Conservation (phyloP, 2,329 filamentous ascomycete species). For the Cladophialophora yegresii region DNA sequence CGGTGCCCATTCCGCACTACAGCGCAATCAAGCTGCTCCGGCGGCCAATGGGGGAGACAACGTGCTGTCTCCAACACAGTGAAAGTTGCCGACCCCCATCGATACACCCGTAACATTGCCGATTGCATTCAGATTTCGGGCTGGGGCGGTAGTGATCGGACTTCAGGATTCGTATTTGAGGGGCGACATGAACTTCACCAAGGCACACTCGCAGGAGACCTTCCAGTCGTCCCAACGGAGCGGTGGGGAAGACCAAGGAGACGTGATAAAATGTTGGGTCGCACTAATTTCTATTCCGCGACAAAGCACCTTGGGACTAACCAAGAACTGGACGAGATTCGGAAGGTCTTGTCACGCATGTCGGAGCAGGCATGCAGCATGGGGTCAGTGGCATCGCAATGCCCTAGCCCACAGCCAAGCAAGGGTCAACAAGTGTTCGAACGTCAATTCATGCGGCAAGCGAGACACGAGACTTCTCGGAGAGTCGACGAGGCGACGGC, state of each 20-base stretch:
- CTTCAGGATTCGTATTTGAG: background rate
- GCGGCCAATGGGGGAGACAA: background rate
- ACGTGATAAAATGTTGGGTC: background rate
- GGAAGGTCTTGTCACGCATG: background rate
- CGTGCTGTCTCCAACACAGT: background rate
- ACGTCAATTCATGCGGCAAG: background rate
- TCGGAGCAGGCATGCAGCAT: background rate
- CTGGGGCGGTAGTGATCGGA: background rate
- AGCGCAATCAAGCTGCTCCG: background rate
- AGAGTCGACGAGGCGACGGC: background rate
- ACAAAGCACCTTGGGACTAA: background rate
- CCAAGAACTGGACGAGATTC: background rate
- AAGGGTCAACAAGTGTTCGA: background rate
- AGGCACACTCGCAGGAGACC: background rate
- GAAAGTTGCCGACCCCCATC: background rate
- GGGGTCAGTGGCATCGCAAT: background rate
- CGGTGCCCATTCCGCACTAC: background rate
- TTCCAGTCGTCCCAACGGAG: background rate
- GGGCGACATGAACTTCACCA: background rate
- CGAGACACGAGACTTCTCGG: background rate
- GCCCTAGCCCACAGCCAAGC: background rate
- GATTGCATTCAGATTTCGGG: background rate
- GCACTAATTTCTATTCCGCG: background rate
- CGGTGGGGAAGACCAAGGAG: background rate
- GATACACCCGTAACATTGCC: background rate